Evolutionary conservation across 176 grass and related monocot genomes (phyloP).

Genomic region (Miscanthus lutarioriparius): DNA sequence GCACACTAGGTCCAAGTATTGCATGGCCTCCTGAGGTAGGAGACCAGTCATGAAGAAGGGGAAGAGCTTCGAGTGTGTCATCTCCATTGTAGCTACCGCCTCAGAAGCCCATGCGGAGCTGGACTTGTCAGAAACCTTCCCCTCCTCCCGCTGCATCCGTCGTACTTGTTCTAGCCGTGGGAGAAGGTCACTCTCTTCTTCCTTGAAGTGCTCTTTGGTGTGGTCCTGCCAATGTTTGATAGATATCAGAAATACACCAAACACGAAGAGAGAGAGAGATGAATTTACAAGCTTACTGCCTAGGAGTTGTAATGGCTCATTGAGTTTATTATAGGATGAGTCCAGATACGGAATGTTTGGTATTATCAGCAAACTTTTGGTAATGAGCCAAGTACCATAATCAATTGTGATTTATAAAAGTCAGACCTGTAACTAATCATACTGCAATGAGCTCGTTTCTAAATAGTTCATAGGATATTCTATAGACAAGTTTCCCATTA

Average conservation of each 20-base stretch:
- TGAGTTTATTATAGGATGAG: neutral
- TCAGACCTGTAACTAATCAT: neutral
- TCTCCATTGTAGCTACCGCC: conserved; percentile 58
- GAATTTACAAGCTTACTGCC: neutral
- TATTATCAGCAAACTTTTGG: neutral
- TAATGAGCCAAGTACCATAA: neutral
- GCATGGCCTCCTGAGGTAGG: conserved; percentile 82
- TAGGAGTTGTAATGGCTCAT: neutral
- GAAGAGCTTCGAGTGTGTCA: conserved; percentile 85
- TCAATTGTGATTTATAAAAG: neutral
- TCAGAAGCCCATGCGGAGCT: conserved; percentile 58
- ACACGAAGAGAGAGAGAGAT: neutral
- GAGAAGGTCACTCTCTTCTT: conserved; percentile 81
- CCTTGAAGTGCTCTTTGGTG: conserved; percentile 83
- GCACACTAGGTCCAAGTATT: conserved; percentile 77
- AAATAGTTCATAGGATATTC: neutral
- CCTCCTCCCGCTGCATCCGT: conserved; percentile 65
- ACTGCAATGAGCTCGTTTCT: neutral
- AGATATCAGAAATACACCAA: conserved; percentile 16
- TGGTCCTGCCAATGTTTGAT: conserved; percentile 59
- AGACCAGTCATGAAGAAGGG: conserved; percentile 95
- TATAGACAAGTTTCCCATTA: neutral
- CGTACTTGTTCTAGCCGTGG: conserved; percentile 65
- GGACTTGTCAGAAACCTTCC: conserved; percentile 52
- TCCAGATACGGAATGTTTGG: neutral